Evolutionary conservation across 768 basidiomycete species (phyloP), one percentile per base, ranked within the genome.

Genomic region (Tricholoma hemisulphureum): DNA sequence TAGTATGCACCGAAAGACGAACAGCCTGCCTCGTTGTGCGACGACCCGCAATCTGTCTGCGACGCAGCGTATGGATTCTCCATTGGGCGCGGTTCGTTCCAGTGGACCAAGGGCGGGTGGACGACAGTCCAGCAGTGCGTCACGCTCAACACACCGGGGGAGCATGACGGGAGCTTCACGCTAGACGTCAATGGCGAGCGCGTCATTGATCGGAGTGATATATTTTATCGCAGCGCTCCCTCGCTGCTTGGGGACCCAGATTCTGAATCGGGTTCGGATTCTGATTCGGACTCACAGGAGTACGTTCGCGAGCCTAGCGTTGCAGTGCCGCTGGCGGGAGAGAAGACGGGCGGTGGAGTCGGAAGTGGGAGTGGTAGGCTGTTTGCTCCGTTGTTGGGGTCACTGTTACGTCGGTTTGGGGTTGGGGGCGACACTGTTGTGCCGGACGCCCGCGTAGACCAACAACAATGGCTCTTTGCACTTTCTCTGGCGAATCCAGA

Each of bases 1-100:
- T 50, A 91, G 91, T 93, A 93, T 62, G 91, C 87, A 4, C 85
- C 88, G 0, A 89, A 87, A 65, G 80, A 84, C 46, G 83, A 81
- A 62, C 91, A 93, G 68, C 83, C 85, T 0, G 58, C 70, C 0
- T 71, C 76, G 0, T 73, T 92, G 1, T 93, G 91, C 67, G 60
- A 69, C 0, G 81, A 86, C 34, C 79, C 81, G 0, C 69, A 69
- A 32, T 89, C 89, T 0, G 77, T 83, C 6, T 93, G 91, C 68
- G 80, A 87, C 50, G 62, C 78, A 0, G 69, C 69, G 0, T 93
- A 91, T 65, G 92, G 92, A 0, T 74, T 91, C 21, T 91, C 89
- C 1, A 75, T 93, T 21, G 89, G 85, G 11, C 81, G 91, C 6
- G 89, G 89, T 0, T 77, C 87, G 0, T 93, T 91, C 76, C 65